phyloP scores from a whole-genome alignment of 345 rosid genomes.

The Eutrema yunnanense region DNA sequence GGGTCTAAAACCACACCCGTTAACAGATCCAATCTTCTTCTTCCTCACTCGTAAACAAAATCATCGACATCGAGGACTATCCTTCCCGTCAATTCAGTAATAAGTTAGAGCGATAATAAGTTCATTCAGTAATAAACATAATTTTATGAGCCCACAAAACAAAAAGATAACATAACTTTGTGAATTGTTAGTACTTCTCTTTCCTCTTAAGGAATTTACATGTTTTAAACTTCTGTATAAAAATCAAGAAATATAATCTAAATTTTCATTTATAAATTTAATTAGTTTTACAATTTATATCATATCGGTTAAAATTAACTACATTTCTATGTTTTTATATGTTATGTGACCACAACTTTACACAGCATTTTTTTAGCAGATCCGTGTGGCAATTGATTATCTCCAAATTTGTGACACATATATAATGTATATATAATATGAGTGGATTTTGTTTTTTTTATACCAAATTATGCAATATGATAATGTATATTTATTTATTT shows the following conservation, averaged over 20 bases:
- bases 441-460: background rate
- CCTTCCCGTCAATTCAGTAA: no score
- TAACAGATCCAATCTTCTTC: no score
- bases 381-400: slow-evolving; percentile 20
- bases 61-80: no score
- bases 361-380: background rate
- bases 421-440: background rate
- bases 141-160: no score
- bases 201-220: background rate
- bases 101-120: background rate
- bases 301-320: background rate
- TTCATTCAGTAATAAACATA: background rate
- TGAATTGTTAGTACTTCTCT: background rate
- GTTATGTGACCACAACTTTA: slow-evolving; percentile 10
- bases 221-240: background rate
- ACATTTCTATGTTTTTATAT: background rate
- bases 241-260: background rate
- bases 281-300: background rate
- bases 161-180: background rate
- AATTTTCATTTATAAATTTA: background rate
- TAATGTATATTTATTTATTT: background rate
- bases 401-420: slow-evolving; percentile 9
- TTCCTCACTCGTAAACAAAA: no score
- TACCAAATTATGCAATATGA: background rate
- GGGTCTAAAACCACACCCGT: no score